Evolutionary conservation across 1,139 yeast genomes (phyloP).

Genomic region (Starmera stellimalicola): DNA sequence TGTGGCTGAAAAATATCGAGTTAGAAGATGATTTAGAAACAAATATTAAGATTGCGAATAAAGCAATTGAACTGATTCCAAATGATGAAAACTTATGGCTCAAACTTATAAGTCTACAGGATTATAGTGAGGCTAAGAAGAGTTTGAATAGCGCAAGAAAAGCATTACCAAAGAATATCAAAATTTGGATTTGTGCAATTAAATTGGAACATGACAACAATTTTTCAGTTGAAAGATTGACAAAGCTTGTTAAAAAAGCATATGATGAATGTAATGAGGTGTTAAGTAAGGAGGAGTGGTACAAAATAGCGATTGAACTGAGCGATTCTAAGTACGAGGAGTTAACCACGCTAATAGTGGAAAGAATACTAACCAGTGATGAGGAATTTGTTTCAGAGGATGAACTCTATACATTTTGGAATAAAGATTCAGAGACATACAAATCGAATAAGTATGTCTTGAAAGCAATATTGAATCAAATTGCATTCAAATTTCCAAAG

Average conservation of each 20-base stretch:
- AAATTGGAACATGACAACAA: conserved; percentile 43
- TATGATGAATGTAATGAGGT: conserved; percentile 30
- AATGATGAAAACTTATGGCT: conserved; percentile 58
- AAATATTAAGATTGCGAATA: conserved; percentile 44
- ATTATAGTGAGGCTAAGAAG: conserved; percentile 36
- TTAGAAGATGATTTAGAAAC: conserved; percentile 39
- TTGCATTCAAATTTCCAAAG: conserved; percentile 38
- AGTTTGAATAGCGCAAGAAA: conserved; percentile 54
- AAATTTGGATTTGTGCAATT: conserved; percentile 66
- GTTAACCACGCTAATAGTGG: conserved; percentile 25
- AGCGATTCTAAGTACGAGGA: conserved; percentile 21
- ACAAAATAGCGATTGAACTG: conserved; percentile 29
- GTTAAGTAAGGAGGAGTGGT: conserved; percentile 33
- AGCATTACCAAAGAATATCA: conserved; percentile 37
- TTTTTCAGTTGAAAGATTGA: conserved; percentile 32
- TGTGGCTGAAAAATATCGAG: conserved; percentile 49
- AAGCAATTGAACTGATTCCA: conserved; percentile 68
- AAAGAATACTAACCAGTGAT: conserved; percentile 37
- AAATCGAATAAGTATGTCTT: conserved; percentile 20
- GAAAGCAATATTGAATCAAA: conserved; percentile 37
- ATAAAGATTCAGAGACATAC: conserved; percentile 34
- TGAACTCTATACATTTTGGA: conserved; percentile 29
- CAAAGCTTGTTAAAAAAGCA: conserved; percentile 42
- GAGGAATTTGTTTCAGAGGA: conserved; percentile 21
- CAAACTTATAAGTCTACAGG: conserved; percentile 34